Conservation (phyloP, 2,329 filamentous ascomycete genomes). For the Paraphaeosphaeria minitans region DNA sequence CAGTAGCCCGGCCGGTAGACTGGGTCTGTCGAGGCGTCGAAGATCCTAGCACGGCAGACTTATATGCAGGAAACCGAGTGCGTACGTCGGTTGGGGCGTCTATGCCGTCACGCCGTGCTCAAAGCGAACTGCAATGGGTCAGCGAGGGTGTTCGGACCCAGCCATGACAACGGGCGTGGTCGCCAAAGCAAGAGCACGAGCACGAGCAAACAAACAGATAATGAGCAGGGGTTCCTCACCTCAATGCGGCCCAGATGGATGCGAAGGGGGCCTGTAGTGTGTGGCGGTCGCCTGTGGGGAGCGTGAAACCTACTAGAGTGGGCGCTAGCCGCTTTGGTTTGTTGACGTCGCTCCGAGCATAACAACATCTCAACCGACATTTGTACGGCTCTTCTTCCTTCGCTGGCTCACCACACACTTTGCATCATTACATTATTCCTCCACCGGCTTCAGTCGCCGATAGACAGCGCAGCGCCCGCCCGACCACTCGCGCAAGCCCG, state of each 20-base stretch:
- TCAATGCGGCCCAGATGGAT: constrained; percentile 19
- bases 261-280: constrained; percentile 26
- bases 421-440: constrained; percentile 48
- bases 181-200: constrained; percentile 1
- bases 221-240: constrained; percentile 25
- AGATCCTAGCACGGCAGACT: constrained; percentile 2
- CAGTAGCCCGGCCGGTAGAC: neutral
- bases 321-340: constrained; percentile 23
- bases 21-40: neutral
- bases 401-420: constrained; percentile 31
- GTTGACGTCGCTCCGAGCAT: neutral
- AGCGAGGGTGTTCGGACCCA: neutral
- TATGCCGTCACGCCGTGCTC: constrained; percentile 3
- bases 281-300: constrained; percentile 25
- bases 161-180: neutral
- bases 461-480: constrained; percentile 27
- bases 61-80: constrained; percentile 3
- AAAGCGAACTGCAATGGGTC: constrained; percentile 6
- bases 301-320: constrained; percentile 26
- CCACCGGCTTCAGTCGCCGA: constrained; percentile 25
- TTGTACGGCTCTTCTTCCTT: constrained; percentile 30
- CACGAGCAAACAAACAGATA: constrained; percentile 21
- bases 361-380: constrained; percentile 31
- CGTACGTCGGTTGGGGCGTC: neutral
- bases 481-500: constrained; percentile 24